Percentiles rank a stretch among this genome's conserved stretches.
Conservation (phyloP, 768 basidiomycete species). For the Hypsizygus marmoreus region DNA sequence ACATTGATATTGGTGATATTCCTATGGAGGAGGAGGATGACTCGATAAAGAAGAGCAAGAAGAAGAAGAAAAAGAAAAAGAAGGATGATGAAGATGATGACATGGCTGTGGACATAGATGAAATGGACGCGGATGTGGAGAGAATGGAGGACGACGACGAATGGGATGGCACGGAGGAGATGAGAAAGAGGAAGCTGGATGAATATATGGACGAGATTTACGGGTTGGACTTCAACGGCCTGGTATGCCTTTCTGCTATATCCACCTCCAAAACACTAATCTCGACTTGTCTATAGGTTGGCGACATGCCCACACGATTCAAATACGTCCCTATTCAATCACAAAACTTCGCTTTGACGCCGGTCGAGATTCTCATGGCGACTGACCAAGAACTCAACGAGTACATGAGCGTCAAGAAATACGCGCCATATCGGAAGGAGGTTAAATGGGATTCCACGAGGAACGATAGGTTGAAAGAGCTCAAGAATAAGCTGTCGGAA, state of each 20-base stretch:
- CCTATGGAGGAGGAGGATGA: conserved; percentile 36
- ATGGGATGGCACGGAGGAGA: conserved; percentile 89
- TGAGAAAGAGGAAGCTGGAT: conserved; percentile 80
- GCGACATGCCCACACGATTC: conserved; percentile 89
- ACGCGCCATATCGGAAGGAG: conserved; percentile 82
- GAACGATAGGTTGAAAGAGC: conserved; percentile 66
- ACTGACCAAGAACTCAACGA: conserved; percentile 92
- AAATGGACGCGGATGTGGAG: conserved; percentile 47
- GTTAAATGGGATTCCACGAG: conserved; percentile 66
- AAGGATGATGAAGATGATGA: conserved; percentile 43
- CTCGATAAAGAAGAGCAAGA: conserved; percentile 48
- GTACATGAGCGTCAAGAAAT: conserved; percentile 85
- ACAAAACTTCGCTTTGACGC: conserved; percentile 67
- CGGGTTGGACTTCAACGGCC: conserved; percentile 91
- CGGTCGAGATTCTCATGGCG: conserved; percentile 87
- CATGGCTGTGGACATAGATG: conserved; percentile 61
- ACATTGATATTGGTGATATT: conserved; percentile 80
- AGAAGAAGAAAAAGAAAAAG: conserved; percentile 48
- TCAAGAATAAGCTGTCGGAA: conserved; percentile 62
- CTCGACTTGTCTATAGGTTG: conserved; percentile 56
- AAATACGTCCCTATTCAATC: conserved; percentile 76
- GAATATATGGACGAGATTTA: conserved; percentile 92
- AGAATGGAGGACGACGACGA: conserved; percentile 56
- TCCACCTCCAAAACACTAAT: conserved; percentile 5
- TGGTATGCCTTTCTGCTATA: conserved; percentile 53